Base-by-base conservation (phyloP, 1,284 basidiomycete species). In the Phylloporus sp. region DNA sequence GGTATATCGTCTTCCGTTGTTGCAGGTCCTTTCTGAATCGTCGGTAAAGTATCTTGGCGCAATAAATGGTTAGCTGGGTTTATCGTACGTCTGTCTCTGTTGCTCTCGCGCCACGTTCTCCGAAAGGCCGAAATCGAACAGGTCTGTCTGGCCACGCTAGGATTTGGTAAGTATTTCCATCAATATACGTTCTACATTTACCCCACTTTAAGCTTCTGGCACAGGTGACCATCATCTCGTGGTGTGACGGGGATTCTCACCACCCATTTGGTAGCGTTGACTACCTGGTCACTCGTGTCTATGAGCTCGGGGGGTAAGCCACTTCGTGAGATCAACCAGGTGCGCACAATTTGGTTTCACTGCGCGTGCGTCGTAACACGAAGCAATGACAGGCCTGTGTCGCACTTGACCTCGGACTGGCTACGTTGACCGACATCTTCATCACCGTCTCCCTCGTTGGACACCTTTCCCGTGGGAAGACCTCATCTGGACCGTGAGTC, bases 371-470 rank as follows among this genome's bases (percentile, higher is more conserved):
- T 37, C n/a, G 13, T 44, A 17, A 31, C 29, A 8, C 24, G 26
- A 20, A 4, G 28, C 17, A 47, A 15, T 32, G 26, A n/a, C 17
- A 69, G 68, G 13, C 55, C 22, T 49, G 67, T 7, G 5, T 70
- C 13, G 62, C 58, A 17, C 31, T 70, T 2, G 40, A 66, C 11
- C 63, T 70, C 13, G 68, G 61, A n/a, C 28, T 65, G 39, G 60
- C 63, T 13, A 69, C 69, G 26, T 44, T 71, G 46, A 64, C 65
- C 49, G 69, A 71, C 42, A 26, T 64, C 11, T 5, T 66, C 53
- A 71, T 71, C 56, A 68, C 69, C 17, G 28, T 64, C 20, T 64
- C 58, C 26, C 68, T 70, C 8, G 28, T 68, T 18, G 18, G 53
- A 29, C 66, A 64, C 24, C 57, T 69, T 28, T 49, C 28, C 20